Evolutionary conservation across 257 asterid species (phyloP), one percentile per base, ranked within the genome.

Genomic region (Linderniella brevidens): DNA sequence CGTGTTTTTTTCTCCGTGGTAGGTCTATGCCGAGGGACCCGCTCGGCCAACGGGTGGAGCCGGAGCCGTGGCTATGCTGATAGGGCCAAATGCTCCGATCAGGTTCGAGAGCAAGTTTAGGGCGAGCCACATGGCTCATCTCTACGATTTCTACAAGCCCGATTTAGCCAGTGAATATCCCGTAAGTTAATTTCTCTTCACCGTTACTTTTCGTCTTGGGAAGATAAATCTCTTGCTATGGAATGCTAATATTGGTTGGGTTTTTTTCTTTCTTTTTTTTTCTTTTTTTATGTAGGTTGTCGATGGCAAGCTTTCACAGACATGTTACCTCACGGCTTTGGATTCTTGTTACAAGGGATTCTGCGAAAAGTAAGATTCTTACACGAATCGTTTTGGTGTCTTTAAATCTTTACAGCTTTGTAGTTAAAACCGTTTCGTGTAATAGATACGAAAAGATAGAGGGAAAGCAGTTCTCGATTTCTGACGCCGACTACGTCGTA

Each of bases 41-140:
- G 99, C 99, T 62, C 71, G 99, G 56, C 96, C 99, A 48, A 90
- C 99, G 19, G 99, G 99, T 18, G 99, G 99, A 51, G 99, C 99
- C 57, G 99, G 92, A 53, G 94, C 99, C 15, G 52, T 90, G 66
- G 99, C 96, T 66, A 85, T 90, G 88, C 82, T 90, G 15, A 62
- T 90, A n/a, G 96, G 99, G 37, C 95, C 96, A 38, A 76, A 90
- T 75, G 99, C 99, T 71, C 96, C 99, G n/a, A 82, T 90, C 58
- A 73, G 66, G 53, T 90, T 90, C 35, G 99, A 90, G 66, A 81
- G 96, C 84, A 90, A 77, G 75, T 75, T 85, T 47, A 79, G 99
- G 77, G 88, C 73, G 18, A 85, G 93, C 56, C 96, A 90, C 69
- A 90, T 90, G 99, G 69, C 92, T 53, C 99, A 90, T 65, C 93